phyloP scores from a whole-genome alignment of 108 stramenopile genomes.

The Chaetoceros muelleri region DNA sequence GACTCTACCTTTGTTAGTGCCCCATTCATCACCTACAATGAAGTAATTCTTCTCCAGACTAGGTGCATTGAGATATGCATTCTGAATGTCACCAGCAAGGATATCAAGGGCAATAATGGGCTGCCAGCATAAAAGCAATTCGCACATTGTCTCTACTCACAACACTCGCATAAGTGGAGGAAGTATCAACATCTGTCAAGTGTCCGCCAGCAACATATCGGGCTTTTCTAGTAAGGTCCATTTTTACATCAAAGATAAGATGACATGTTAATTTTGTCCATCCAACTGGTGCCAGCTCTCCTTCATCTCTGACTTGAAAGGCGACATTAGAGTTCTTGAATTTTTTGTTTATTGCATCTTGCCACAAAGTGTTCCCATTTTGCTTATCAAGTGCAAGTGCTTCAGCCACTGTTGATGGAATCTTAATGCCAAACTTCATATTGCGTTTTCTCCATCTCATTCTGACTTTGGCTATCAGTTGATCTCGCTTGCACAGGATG shows the following conservation, averaged over 20 bases:
- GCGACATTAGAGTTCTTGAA: background rate
- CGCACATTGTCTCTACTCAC: slow-evolving; percentile 35
- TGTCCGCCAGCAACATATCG: slow-evolving; percentile 20
- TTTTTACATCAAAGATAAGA: slow-evolving; percentile 35
- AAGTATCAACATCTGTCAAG: slow-evolving; percentile 18
- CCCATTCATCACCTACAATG: slow-evolving; percentile 10
- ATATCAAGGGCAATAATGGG: too few species aligned
- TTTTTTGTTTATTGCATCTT: slow-evolving; percentile 1
- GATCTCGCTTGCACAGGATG: too few species aligned
- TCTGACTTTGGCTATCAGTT: too few species aligned
- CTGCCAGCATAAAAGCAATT: slow-evolving; percentile 14
- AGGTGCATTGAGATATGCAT: slow-evolving; percentile 26
- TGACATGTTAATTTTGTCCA: slow-evolving; percentile 21
- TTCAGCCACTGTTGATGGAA: background rate
- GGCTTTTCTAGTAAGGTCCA: slow-evolving; percentile 30
- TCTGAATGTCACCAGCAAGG: slow-evolving; percentile 23
- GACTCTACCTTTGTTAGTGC: slow-evolving; percentile 3
- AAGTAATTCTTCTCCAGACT: slow-evolving; percentile 6
- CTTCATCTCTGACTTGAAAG: background rate
- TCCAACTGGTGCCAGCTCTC: background rate
- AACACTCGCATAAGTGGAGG: slow-evolving; percentile 36
- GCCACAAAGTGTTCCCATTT: slow-evolving; percentile 8
- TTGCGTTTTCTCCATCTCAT: too few species aligned
- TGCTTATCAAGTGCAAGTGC: slow-evolving; percentile 2
- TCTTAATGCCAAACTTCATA: slow-evolving; percentile 6